Conservation (phyloP, 768 basidiomycete genomes). For the Suillus plorans region DNA sequence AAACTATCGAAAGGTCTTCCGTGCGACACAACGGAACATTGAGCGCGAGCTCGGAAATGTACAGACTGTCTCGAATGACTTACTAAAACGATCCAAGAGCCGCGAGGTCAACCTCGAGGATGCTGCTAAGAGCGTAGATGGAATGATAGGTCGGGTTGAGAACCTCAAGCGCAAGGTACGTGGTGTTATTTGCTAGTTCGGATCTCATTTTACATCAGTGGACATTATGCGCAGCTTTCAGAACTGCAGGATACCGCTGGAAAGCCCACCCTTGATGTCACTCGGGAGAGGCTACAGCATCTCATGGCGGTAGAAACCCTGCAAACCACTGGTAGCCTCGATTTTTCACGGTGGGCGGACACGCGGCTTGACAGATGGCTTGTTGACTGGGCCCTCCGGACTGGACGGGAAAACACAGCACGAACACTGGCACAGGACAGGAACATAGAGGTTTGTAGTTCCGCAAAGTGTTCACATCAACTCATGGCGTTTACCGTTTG, state of each 20-base stretch:
- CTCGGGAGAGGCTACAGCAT: constrained; percentile 73
- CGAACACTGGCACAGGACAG: constrained; percentile 71
- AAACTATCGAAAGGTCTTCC: constrained; percentile 86
- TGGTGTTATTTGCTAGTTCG: constrained; percentile 19
- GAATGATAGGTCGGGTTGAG: constrained; percentile 74
- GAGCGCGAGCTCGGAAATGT: constrained; percentile 74
- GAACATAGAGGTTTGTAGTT: constrained; percentile 67
- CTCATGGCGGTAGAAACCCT: constrained; percentile 63
- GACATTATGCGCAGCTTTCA: constrained; percentile 37
- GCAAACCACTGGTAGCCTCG: constrained; percentile 48
- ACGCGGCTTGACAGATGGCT: constrained; percentile 84
- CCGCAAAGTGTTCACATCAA: not conserved
- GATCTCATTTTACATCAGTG: constrained; percentile 15
- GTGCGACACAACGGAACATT: constrained; percentile 75
- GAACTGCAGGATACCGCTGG: constrained; percentile 49
- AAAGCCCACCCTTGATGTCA: constrained; percentile 64
- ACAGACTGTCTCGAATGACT: constrained; percentile 56
- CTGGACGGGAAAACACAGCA: constrained; percentile 77
- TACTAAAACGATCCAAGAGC: constrained; percentile 46
- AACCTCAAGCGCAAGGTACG: constrained; percentile 85
- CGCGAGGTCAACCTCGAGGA: constrained; percentile 47
- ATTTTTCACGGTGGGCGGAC: constrained; percentile 77
- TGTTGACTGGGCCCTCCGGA: constrained; percentile 88
- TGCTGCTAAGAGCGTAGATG: constrained; percentile 61
- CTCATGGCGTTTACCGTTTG: not conserved